Base-by-base conservation (phyloP, 768 basidiomycete species). In the Rhodotorula babjevae region DNA sequence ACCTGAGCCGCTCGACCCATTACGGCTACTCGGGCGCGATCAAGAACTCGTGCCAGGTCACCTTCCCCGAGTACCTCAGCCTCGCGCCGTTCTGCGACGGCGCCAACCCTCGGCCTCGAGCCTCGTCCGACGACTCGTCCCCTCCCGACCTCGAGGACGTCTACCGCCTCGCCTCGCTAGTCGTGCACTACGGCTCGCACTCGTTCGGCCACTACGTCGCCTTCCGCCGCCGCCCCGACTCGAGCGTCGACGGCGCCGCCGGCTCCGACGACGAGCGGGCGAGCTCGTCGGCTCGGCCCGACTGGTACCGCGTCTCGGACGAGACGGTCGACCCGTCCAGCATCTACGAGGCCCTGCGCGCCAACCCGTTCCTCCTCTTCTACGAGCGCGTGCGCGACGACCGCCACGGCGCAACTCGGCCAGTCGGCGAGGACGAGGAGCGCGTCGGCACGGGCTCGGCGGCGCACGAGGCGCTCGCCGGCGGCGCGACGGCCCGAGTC, bases 181-280 rank as follows among this genome's bases (percentile, higher is more conserved):
- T 98, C 25, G 92, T 92, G 77, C 95, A 98, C 81, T 95, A 88
- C 79, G 95, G 95, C 62, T 87, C 88, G 65, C 93, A 96, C 79
- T 89, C 89, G 9, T 94, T 90, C 79, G 95, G 95, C 11, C 95
- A 99, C 79, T 99, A 95, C 79, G 87, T 98, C 75, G 92, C 90
- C 76, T 95, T 88, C 79, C 86, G 96, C 25, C 85, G 94, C 0
- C 31, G 63, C 52, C 76, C 67, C 5, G 59, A 60, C 40, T 11
- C 25, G 61, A 47, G 15, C 59, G 31, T 18, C 40, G 11, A 27
- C 8, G 18, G n/a, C 25, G 50, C 31, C 44, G 11, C 36, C 84
- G 85, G 68, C 60, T 10, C 49, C 74, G 76, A 63, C 33, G 33
- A 31, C 63, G 7, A 52, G 25, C 50, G 50, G 25, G 50, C 55